Evolutionary conservation across 768 basidiomycete genomes (phyloP), one percentile per base, ranked within the genome.

Genomic region (Podaxis sp.): DNA sequence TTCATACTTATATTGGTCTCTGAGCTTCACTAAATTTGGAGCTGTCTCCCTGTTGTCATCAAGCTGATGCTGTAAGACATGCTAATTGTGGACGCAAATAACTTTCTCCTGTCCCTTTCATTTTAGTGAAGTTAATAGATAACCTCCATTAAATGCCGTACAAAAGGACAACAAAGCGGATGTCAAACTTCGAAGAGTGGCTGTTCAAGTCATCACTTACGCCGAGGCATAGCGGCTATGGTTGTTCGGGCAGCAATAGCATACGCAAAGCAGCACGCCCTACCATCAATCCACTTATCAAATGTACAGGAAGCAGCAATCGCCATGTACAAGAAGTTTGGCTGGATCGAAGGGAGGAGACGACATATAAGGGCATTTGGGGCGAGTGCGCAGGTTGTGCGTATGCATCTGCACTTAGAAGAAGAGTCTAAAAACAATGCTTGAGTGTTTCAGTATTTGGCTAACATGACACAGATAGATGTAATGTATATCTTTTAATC

Each of bases 131-230:
- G 6, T 7, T 30, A 30, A 30, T 30, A 28, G 28, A 7, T 28
- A 28, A 28, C 28, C 28, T 7, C 28, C 28, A 28, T 30, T 30
- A 58, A 46, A 58, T 19, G 17, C 48, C 19, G 28, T 49, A 7
- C 15, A 48, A 19, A 11, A 33, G 42, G 42, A 49, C 8, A 44
- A n/a, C 2, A 58, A 48, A n/a, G 17, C 9, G 5, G 42, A 48
- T 4, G 63, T 63, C 13, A 67, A 69, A 26, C 48, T 72, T 7
- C 68, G 69, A 12, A 66, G 69, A 12, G 65, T 72, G 68, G 66
- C 64, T 13, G 69, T 1, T 68, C 67, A 0, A 30, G 57, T 17
- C 26, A 26, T 26, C 65, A 70, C 57, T 65, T 63, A 33, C 66
- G 68, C 2, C 64, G 65, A 7, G 61, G 65, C 1, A 63, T 72